Conservation (phyloP, 163 green algal species). For the Volvox carteri region DNA sequence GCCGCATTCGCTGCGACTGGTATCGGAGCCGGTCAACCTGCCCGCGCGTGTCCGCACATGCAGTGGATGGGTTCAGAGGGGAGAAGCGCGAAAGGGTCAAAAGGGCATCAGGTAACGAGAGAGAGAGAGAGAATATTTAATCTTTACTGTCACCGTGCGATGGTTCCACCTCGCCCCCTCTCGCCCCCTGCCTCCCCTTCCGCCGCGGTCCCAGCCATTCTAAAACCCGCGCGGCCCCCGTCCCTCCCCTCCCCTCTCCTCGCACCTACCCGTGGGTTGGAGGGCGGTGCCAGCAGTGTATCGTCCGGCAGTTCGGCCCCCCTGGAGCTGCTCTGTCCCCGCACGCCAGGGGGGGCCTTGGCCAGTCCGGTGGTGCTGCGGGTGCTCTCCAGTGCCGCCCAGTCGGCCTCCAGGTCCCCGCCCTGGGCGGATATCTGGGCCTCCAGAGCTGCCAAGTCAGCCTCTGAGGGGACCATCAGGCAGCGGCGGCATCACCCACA, state of each 20-base stretch:
- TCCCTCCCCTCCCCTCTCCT: background rate
- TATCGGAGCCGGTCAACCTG: slow-evolving; percentile 20
- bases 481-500: too few species aligned
- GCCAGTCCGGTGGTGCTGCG: slow-evolving; percentile 37
- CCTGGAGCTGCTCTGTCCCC: background rate
- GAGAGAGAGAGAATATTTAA: too few species aligned
- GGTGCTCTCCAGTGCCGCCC: slow-evolving; percentile 28
- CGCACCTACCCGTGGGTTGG: slow-evolving; percentile 21
- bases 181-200: too few species aligned
- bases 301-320: background rate
- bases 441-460: slow-evolving; percentile 12
- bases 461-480: background rate
- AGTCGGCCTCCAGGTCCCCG: slow-evolving; percentile 41
- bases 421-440: slow-evolving; percentile 7
- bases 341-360: background rate
- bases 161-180: too few species aligned
- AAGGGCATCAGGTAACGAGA: too few species aligned
- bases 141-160: too few species aligned
- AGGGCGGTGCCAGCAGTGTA: slow-evolving; percentile 32
- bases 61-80: too few species aligned
- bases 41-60: too few species aligned
- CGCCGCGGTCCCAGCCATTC: too few species aligned
- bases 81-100: too few species aligned
- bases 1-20: background rate
- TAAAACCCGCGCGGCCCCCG: too few species aligned